Conservation (phyloP, 2,329 filamentous ascomycete species). For the Aureobasidium namibiae region DNA sequence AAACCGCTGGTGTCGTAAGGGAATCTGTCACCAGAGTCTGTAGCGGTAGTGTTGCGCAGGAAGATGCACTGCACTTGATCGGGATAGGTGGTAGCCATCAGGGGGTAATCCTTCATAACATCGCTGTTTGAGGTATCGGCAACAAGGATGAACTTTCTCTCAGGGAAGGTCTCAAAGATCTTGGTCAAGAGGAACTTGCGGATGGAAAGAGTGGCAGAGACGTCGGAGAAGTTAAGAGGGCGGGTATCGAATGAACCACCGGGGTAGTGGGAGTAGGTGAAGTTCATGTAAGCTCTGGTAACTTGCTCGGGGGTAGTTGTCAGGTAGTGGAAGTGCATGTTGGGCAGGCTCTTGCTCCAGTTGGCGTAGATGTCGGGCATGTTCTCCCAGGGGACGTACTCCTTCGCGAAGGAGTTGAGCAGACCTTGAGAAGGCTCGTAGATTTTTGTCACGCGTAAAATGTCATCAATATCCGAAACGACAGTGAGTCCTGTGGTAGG, state of each 20-base stretch:
- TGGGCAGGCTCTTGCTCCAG: slow-evolving; percentile 57
- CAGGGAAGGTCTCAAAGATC: slow-evolving; percentile 65
- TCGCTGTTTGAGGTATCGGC: slow-evolving; percentile 67
- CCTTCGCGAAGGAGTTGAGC: slow-evolving; percentile 65
- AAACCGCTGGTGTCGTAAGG: slow-evolving; percentile 70
- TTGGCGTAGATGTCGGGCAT: slow-evolving; percentile 74
- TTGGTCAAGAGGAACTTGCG: slow-evolving; percentile 62
- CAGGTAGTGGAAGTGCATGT: slow-evolving; percentile 73
- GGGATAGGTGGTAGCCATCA: slow-evolving; percentile 57
- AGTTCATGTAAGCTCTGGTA: slow-evolving; percentile 69
- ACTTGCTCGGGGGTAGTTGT: slow-evolving; percentile 74
- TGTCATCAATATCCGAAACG: slow-evolving; percentile 72
- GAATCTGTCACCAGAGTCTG: slow-evolving; percentile 58
- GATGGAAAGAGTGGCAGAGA: slow-evolving; percentile 62
- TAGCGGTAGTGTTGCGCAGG: slow-evolving; percentile 64
- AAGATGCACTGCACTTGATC: slow-evolving; percentile 70
- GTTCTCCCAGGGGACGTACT: slow-evolving; percentile 65
- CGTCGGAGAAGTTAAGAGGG: slow-evolving; percentile 71
- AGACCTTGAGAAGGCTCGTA: slow-evolving; percentile 67
- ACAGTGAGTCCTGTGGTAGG: slow-evolving; percentile 62
- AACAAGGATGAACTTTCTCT: slow-evolving; percentile 66
- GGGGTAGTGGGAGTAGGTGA: slow-evolving; percentile 71
- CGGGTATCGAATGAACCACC: slow-evolving; percentile 70
- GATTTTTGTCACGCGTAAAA: slow-evolving; percentile 72
- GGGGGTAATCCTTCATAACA: slow-evolving; percentile 33